phyloP scores from a whole-genome alignment of 83 land plant species.

The Picea abies region DNA sequence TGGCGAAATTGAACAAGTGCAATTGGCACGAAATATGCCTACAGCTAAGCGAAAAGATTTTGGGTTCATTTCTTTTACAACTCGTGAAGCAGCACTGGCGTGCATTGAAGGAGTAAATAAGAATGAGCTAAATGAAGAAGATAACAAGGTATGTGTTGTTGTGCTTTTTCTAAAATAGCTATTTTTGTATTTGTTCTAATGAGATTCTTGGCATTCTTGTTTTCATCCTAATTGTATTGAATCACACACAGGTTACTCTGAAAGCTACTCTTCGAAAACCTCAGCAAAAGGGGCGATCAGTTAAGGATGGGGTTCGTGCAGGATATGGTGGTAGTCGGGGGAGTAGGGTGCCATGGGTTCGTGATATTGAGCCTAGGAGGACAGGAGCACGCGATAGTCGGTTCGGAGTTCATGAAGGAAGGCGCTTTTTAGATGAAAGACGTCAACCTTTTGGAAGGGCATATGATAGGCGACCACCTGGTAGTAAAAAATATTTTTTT shows the following conservation, averaged over 20 bases:
- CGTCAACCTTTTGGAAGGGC: not conserved
- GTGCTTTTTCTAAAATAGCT: not conserved
- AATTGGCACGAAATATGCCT: too few species aligned
- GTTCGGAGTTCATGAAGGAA: too few species aligned
- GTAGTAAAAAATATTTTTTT: not conserved
- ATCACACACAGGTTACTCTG: slow-evolving; percentile 20
- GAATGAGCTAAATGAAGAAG: slow-evolving; percentile 23
- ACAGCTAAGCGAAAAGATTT: too few species aligned
- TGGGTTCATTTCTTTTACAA: too few species aligned
- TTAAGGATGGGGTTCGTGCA: too few species aligned
- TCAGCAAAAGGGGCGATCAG: too few species aligned
- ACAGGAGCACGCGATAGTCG: too few species aligned
- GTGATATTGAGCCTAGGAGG: too few species aligned
- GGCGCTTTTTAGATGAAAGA: not conserved
- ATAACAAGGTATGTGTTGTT: slow-evolving; percentile 31
- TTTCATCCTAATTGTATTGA: not conserved
- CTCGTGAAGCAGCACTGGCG: slow-evolving; percentile 63
- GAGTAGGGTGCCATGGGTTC: too few species aligned
- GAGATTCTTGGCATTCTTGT: not conserved
- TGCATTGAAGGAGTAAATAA: not conserved
- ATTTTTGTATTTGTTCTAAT: not conserved
- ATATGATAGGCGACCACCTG: slow-evolving; percentile 13
- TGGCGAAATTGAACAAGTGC: too few species aligned
- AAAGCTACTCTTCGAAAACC: slow-evolving; percentile 7
- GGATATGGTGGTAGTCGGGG: too few species aligned